These are phyloP conservation scores for Euphorbia pulcherrima DNA, from an alignment of 345 rosid genomes.

Conservation along the genomic window DNA sequence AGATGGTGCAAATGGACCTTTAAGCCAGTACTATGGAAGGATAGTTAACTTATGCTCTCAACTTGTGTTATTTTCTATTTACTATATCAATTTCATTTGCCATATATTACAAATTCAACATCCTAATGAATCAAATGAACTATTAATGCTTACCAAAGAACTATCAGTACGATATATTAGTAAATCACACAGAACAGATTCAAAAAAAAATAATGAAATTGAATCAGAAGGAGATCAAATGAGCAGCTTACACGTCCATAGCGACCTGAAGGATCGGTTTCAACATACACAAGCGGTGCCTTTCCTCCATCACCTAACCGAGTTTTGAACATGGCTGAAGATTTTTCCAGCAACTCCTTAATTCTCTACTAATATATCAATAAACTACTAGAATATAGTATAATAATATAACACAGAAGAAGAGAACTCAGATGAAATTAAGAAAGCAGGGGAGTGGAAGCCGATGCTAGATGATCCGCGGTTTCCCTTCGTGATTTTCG, in stretches of 20 bases:
- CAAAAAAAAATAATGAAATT: too few relatives aligned
- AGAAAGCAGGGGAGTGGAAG: not conserved
- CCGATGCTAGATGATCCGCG: slow-evolving; percentile 58
- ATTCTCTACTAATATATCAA: not conserved
- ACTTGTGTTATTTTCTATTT: too few relatives aligned
- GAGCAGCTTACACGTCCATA: slow-evolving; percentile 75
- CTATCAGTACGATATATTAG: too few relatives aligned
- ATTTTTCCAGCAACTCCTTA: slow-evolving; percentile 10
- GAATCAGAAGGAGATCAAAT: not conserved
- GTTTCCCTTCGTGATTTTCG: slow-evolving; percentile 87
- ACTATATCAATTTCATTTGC: too few relatives aligned
- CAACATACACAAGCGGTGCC: slow-evolving; percentile 45
- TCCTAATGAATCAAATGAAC: too few relatives aligned
- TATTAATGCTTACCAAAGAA: too few relatives aligned
- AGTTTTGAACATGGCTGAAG: slow-evolving; percentile 43
- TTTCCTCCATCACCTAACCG: slow-evolving; percentile 29
- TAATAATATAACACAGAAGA: not conserved
- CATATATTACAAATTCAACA: too few relatives aligned
- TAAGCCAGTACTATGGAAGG: too few relatives aligned
- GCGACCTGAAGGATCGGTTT: slow-evolving; percentile 83
- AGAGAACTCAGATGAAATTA: not conserved
- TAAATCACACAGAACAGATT: too few relatives aligned
- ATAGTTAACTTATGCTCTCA: too few relatives aligned
- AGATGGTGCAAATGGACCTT: too few relatives aligned
- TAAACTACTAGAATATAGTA: not conserved